Percentiles rank a stretch among this genome's conserved stretches.
Evolutionary conservation across 2,329 filamentous ascomycete species (phyloP).

Genomic region (Penicillium concentricum): DNA sequence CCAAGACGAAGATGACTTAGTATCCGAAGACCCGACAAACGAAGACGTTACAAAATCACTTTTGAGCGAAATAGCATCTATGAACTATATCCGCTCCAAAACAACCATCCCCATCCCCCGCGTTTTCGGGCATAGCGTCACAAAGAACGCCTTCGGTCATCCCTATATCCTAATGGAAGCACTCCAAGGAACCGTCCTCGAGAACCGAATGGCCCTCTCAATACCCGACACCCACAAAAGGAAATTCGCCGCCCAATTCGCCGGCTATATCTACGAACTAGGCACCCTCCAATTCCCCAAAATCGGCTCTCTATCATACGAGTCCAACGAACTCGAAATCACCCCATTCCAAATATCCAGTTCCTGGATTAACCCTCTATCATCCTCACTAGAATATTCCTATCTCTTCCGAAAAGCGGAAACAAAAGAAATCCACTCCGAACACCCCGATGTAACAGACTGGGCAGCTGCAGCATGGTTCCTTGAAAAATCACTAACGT

Average conservation of each 20-base stretch:
- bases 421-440: neutral
- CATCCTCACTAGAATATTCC: neutral
- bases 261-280: neutral
- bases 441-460: neutral
- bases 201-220: neutral
- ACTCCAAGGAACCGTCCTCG: neutral
- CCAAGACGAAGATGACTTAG: neutral
- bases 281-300: neutral
- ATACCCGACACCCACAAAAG: neutral
- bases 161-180: constrained; percentile 2
- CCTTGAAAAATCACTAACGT: neutral
- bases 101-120: neutral
- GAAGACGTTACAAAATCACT: neutral
- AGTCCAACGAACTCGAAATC: neutral
- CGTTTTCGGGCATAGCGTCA: neutral
- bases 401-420: neutral
- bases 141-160: constrained; percentile 1
- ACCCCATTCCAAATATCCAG: neutral
- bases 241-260: neutral
- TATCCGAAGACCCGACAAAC: neutral
- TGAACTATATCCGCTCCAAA: neutral
- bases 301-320: neutral
- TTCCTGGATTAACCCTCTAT: neutral
- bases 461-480: neutral
- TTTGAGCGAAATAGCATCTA: constrained; percentile 1